Base-by-base conservation (phyloP, 345 rosid genomes). In the Clarkia xantiana region DNA sequence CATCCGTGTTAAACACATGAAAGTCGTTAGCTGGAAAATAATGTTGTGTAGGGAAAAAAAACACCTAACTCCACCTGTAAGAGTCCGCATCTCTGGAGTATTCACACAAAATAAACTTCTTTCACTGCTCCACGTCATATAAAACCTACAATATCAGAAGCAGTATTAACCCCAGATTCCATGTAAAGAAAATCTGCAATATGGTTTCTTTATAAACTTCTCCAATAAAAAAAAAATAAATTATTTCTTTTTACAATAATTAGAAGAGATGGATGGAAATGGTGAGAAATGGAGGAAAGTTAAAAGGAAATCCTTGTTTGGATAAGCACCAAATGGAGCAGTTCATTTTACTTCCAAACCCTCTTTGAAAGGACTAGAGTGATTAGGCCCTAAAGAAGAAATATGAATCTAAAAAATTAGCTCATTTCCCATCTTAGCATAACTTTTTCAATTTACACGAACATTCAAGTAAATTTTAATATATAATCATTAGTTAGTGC, bases 51-150 rank as follows among this genome's bases (percentile, higher is more conserved):
- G 15, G 17, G n/a, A 29, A 20, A 49, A 0, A n/a, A 29, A 25
- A 15, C 10, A 10, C 10, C 7, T 39, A 17, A 17, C 18, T 18
- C 3, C 17, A 81, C 97, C 95, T 80, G 59, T 90, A 81, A 23
- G 96, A 90, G 64, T 90, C 97, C 0, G 97, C 97, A 70, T 90
- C 97, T 71, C 97, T 77, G 58, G 83, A 86, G 71, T 90, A 90
- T 70, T 90, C 97, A 10, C 97, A 86, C 76, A 90, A 70, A 57
- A 90, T 83, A 70, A 83, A 90, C 61, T 79, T 86, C 63, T 83
- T 86, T 56, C 80, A 81, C 55, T 50, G 59, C 3, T 90, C 96
- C 44, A 29, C 58, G 60, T 90, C 97, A 6, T 58, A 68, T 47
- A 86, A 62, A 51, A 86, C 79, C 97, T 90, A 79, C 51, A 44